phyloP scores from a whole-genome alignment of 345 rosid genomes.

The thale cress (Arabidopsis thaliana) region TAIR10.1 NC_003071.7:7341501-7342000 shows the following conservation, averaged over 20 bases:
- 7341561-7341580: constrained; percentile 51
- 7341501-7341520: constrained; percentile 47
- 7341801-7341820: not conserved
- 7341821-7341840: not conserved
- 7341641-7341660: not conserved
- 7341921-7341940: constrained; percentile 92
- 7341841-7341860: not conserved
- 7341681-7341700: constrained; percentile 71
- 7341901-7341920: constrained; percentile 76
- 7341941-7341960: constrained; percentile 78
- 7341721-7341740: constrained; percentile 87
- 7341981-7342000: constrained; percentile 76
- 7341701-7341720: constrained; percentile 91
- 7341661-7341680: constrained; percentile 56
- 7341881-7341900: constrained; percentile 88
- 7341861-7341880: constrained; percentile 58
- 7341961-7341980: constrained; percentile 71
- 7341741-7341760: constrained; percentile 83
- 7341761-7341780: constrained; percentile 92
- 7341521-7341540: constrained; percentile 55
- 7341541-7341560: constrained; percentile 54
- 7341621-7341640: not conserved
- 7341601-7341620: too few species aligned
- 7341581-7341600: constrained; percentile 46
- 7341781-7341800: constrained; percentile 84